phyloP scores from a whole-genome alignment of 257 asterid species.

The Penstemon eatonii region DNA sequence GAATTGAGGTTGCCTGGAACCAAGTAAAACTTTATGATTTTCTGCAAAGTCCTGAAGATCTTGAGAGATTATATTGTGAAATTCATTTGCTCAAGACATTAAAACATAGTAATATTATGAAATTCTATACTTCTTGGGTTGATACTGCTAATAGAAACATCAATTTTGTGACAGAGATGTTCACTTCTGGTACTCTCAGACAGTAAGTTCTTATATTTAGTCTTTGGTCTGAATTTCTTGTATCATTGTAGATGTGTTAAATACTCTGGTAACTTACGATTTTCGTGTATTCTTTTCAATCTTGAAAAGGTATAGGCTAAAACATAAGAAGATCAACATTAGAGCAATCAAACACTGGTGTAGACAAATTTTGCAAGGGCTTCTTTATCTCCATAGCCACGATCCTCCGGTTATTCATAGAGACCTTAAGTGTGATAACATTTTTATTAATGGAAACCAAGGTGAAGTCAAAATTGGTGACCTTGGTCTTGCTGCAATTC shows the following conservation, averaged over 20 bases:
- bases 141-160: slow-evolving; percentile 68
- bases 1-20: slow-evolving; percentile 86
- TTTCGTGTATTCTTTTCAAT: background rate
- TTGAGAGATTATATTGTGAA: slow-evolving; percentile 75
- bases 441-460: slow-evolving; percentile 70
- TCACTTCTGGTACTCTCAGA: slow-evolving; percentile 82
- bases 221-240: background rate
- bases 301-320: slow-evolving; percentile 51
- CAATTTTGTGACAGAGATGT: slow-evolving; percentile 82
- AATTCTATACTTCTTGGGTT: slow-evolving; percentile 73
- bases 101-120: slow-evolving; percentile 69
- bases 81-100: slow-evolving; percentile 71
- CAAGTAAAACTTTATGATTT: slow-evolving; percentile 73
- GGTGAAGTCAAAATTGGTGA: slow-evolving; percentile 78
- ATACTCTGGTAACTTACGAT: background rate
- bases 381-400: slow-evolving; percentile 64
- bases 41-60: slow-evolving; percentile 69
- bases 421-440: slow-evolving; percentile 76
- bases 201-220: slow-evolving; percentile 47
- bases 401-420: slow-evolving; percentile 74
- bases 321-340: slow-evolving; percentile 59
- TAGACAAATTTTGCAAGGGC: slow-evolving; percentile 63
- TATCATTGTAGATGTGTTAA: background rate
- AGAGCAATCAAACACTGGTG: slow-evolving; percentile 81
- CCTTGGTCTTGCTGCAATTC: slow-evolving; percentile 74